Evolutionary conservation across 2,329 filamentous ascomycete genomes (phyloP), one percentile per base, ranked within the genome.

Genomic region (Aspergillus pseudoviridinutans): DNA sequence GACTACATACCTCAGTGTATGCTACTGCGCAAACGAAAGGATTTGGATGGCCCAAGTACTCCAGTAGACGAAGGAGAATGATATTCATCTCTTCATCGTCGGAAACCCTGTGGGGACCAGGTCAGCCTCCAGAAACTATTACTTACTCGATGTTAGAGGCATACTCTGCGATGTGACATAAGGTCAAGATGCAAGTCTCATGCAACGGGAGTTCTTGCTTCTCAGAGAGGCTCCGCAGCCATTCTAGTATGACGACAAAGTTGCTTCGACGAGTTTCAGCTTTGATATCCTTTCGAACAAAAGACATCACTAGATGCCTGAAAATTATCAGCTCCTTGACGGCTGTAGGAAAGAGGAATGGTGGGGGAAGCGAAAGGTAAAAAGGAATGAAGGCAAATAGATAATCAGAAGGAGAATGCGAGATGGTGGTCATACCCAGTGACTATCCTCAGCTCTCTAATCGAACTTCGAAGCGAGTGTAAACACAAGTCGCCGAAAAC

Each of bases 1-100:
- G 3, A 2, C 29, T 28, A 60, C 75, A 62, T 74, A 90, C 85
- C 76, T 96, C 92, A 63, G 89, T 89, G 71, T 92, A 94, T 3
- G 93, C 91, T 61, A 92, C 84, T 4, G 88, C 89, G 54, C 88
- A 91, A 8, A 96, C 80, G 32, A 96, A 83, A 42, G 85, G 84
- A 71, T 95, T 96, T 46, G 84, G 80, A 74, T 94, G 89, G 7
- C 93, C 93, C 8, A 97, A 80, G 69, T 94, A 96, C 57, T 96
- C 90, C 8, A 97, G 81, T 6, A 97, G 82, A 63, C 90, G 87
- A 56, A 96, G 82, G 29, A 99, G 79, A 24, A 94, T 88, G 53
- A 97, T 84, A 65, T 94, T 94, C 55, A 96, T 83, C 70, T 96
- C 91, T 61, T 93, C 86, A 60, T 94, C 90, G 17, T 85, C 83